These are phyloP conservation scores for Dothideomycetes sp. DNA, from an alignment of 2,329 filamentous ascomycete genomes.

Conservation along the genomic window DNA sequence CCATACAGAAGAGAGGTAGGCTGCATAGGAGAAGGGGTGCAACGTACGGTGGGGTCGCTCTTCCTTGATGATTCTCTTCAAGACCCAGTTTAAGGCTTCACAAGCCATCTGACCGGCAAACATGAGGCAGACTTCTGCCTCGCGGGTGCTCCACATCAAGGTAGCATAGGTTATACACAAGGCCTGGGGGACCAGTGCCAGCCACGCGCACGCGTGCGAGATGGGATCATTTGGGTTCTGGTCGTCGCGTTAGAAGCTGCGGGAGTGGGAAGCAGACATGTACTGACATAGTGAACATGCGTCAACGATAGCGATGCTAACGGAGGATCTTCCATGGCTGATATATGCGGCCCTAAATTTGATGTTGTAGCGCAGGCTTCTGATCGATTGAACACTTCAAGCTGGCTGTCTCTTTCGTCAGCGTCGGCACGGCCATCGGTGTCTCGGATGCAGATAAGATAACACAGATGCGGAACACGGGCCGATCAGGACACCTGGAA, in stretches of 20 bases:
- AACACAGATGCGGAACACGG: too few relatives aligned
- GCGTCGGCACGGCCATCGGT: too few relatives aligned
- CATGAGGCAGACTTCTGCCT: slow-evolving; percentile 81
- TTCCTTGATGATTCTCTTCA: slow-evolving; percentile 89
- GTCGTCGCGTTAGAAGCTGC: not conserved
- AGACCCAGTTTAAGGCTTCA: slow-evolving; percentile 78
- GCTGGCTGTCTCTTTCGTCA: too few relatives aligned
- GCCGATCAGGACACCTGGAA: too few relatives aligned
- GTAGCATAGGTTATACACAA: slow-evolving; percentile 85
- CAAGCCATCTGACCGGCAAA: slow-evolving; percentile 86
- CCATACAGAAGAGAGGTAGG: not conserved
- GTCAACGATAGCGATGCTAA: slow-evolving; percentile 88
- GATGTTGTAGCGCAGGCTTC: too few relatives aligned
- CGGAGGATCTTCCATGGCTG: slow-evolving; percentile 43
- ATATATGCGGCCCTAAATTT: too few relatives aligned
- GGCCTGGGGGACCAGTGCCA: slow-evolving; percentile 86
- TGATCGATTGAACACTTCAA: too few relatives aligned
- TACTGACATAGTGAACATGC: slow-evolving; percentile 84
- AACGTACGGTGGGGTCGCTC: slow-evolving; percentile 69
- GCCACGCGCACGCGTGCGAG: slow-evolving; percentile 84
- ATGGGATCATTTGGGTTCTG: slow-evolving; percentile 78
- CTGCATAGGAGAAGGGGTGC: not conserved
- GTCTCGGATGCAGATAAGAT: too few relatives aligned
- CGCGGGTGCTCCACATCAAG: slow-evolving; percentile 81
- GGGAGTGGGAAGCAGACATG: not conserved